These are phyloP conservation scores for Castanopsis chinensis DNA, from an alignment of 306 rosid species.

Conservation along the genomic window DNA sequence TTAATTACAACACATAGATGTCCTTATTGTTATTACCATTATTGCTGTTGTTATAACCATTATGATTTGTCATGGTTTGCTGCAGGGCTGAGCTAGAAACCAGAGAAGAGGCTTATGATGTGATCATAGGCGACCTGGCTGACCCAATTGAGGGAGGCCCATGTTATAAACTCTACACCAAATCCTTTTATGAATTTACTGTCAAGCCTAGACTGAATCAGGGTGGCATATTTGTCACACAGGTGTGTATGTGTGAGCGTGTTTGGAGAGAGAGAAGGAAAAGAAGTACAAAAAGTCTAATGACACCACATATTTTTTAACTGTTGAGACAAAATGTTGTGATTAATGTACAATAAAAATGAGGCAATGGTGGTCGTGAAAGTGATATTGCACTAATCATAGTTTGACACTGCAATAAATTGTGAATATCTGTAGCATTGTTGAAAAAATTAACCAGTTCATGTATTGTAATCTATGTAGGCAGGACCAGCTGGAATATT, in stretches of 20 bases:
- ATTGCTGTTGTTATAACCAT: not conserved
- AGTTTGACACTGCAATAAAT: no score
- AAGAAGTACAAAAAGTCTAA: not conserved
- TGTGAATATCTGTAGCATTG: no score
- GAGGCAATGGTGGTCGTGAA: not conserved
- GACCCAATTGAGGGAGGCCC: constrained; percentile 99
- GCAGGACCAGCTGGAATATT: constrained; percentile 99
- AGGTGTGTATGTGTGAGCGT: constrained; percentile 35
- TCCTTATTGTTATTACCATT: not conserved
- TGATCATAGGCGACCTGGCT: constrained; percentile 88
- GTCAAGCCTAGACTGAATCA: constrained; percentile 76
- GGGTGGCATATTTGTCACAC: constrained; percentile 93
- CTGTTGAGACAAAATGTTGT: no score
- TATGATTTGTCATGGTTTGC: constrained; percentile 15
- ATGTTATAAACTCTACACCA: constrained; percentile 92
- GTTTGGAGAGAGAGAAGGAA: not conserved
- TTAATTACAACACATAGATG: not conserved
- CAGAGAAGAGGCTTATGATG: constrained; percentile 64
- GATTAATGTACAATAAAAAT: not conserved
- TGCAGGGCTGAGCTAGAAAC: constrained; percentile 76
- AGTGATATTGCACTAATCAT: no score
- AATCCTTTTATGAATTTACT: constrained; percentile 80
- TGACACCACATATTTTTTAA: no score
- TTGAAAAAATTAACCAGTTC: not conserved
- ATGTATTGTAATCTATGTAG: constrained; percentile 34